Base-by-base conservation (phyloP, 495 filamentous ascomycete species). In the Copromyces sp. region DNA sequence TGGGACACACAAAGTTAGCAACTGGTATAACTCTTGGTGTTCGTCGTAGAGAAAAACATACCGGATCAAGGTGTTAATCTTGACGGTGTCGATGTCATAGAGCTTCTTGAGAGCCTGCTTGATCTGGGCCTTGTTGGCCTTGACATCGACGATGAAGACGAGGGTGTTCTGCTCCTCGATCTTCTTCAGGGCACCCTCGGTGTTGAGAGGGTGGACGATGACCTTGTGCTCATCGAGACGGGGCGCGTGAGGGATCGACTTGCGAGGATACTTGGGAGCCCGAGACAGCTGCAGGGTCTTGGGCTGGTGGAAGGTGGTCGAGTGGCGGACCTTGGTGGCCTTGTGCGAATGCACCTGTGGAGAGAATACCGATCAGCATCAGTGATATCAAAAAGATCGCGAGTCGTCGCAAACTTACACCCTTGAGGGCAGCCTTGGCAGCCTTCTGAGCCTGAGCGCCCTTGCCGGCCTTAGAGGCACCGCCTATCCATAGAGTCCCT, bases 121-220 rank as follows among this genome's bases (percentile, higher is more conserved):
- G 86, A 99, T 99, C 90, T 99, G 95, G 80, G 94, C 90, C 93
- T 99, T 99, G 88, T 99, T 99, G 80, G 93, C 89, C 92, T 98
- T 97, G 82, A 94, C 89, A 77, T 99, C 93, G 80, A 97, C 94
- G 80, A 98, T 97, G 87, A 99, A 98, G 77, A 98, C 96, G 32
- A 98, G 88, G 78, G 95, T 97, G 89, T 99, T 97, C 89, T 98
- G 93, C 92, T 98, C 95, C 90, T 98, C 96, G 76, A 98, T 97
- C 92, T 97, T 98, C 93, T 99, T 99, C 93, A 99, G 97, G 80
- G 95, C 96, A 77, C 90, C 93, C 90, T 99, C 95, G 70, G 95
- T 98, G 89, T 99, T 99, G 74, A 99, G 88, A 47, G 81, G 81
- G 87, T 92, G 89, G 77, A 93, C 86, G 81, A 96, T 90, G 81